These are phyloP conservation scores for Boechera stricta DNA, from an alignment of 345 rosid genomes.

Conservation along the genomic window DNA sequence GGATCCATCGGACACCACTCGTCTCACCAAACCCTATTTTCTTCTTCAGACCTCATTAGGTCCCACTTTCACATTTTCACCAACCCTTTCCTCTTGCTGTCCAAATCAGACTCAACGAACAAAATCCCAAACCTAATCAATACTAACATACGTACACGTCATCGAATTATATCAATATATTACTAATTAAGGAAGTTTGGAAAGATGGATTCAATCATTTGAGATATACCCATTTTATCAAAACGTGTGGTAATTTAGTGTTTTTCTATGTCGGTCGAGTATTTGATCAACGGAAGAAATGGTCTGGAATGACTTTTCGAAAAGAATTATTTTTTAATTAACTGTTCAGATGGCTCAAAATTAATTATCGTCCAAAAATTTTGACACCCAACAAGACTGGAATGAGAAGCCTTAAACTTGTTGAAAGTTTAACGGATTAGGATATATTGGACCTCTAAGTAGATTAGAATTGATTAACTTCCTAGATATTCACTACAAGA, in stretches of 20 bases:
- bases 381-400: neutral
- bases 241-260: neutral
- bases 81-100: slow-evolving; percentile 41
- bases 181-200: slow-evolving; percentile 6
- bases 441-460: neutral
- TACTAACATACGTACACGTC: slow-evolving; percentile 13
- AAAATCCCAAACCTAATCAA: slow-evolving; percentile 36
- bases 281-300: neutral
- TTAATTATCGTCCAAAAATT: neutral
- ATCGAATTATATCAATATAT: neutral
- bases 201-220: slow-evolving; percentile 24
- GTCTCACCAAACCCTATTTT: slow-evolving; percentile 47
- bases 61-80: slow-evolving; percentile 37
- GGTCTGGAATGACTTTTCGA: no score
- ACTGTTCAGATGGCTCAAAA: neutral
- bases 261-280: neutral
- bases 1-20: slow-evolving; percentile 45
- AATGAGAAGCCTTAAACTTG: slow-evolving; percentile 9
- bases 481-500: neutral
- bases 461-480: neutral
- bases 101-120: slow-evolving; percentile 32
- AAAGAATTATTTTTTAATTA: neutral
- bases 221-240: neutral
- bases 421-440: neutral
- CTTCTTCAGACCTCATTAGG: slow-evolving; percentile 27